Base-by-base conservation (phyloP, 1,284 basidiomycete genomes). In the Ganoderma sp. region DNA sequence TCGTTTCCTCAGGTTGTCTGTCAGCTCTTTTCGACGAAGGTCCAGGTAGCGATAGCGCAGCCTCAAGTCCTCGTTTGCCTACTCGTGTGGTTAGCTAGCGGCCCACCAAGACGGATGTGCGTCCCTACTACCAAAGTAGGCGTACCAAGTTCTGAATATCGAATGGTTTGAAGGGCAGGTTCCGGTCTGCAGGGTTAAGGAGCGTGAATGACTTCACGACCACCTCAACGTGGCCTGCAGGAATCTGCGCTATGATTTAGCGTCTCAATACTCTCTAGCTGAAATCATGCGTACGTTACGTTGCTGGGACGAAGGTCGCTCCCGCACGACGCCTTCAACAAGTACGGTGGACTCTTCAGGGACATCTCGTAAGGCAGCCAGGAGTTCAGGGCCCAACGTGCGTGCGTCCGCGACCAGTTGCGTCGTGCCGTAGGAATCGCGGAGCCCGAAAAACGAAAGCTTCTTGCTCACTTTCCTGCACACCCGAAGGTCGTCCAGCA, bases 21-120 rank as follows among this genome's bases (percentile, higher is more conserved):
- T 87, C 43, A 98, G 81, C 17, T 83, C 84, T 8, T 86, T 81
- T 52, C 96, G 86, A 37, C 96, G 89, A 61, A 98, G 87, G 81
- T 98, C 96, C 50, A 98, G 87, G 82, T 95, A 92, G 66, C 96
- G 90, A 80, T 94, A 92, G 73, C 90, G 89, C 63, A 93, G 87
- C 70, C 96, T 88, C 25, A 97, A 80, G 70, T 96, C 92, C 75
- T 97, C 95, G 75, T 93, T 94, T 48, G 93, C 88, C 92, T 96
- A 52, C 22, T 45, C 56, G 50, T 67, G 32, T 42, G 34, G 19
- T 54, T 61, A 70, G 64, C 54, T n/a, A 32, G 32, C 22, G 28
- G 9, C 37, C 37, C 17, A 50, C n/a, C 17, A 25, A 34, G n/a
- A 15, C 32, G 14, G 28, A 59, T 50, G 45, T 8, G 34, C 43